These are phyloP conservation scores for Microbotryum lychnidis-dioicae DNA, from an alignment of 1,284 basidiomycete species.

Conservation along the genomic window DNA sequence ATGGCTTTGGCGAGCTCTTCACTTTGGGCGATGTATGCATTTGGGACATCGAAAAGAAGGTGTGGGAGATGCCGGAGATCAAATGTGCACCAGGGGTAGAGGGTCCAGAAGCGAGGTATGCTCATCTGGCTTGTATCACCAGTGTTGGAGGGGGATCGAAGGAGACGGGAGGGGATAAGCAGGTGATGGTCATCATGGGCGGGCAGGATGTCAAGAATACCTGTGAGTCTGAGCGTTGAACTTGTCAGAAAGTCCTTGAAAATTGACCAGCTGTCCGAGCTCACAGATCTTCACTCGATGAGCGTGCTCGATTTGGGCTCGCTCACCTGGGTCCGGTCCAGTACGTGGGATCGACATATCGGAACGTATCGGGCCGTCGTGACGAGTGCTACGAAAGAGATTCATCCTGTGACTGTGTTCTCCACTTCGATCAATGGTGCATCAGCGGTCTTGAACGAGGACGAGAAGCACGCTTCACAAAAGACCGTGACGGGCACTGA, in stretches of 20 bases:
- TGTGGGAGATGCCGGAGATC: conserved; percentile 48
- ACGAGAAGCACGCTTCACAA: not conserved
- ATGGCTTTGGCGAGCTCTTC: conserved; percentile 51
- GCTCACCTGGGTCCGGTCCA: conserved; percentile 65
- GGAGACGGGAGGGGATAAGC: conserved; percentile 1
- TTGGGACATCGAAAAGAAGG: conserved; percentile 61
- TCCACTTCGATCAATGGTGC: conserved; percentile 42
- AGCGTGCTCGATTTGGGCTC: conserved; percentile 70
- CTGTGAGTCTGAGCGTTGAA: conserved; percentile 19
- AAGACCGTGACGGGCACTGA: not conserved
- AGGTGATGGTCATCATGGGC: conserved; percentile 63
- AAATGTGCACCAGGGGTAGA: conserved; percentile 38
- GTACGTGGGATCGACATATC: conserved; percentile 76
- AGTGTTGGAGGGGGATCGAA: not conserved
- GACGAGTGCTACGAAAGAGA: conserved; percentile 43
- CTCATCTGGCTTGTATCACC: conserved; percentile 58
- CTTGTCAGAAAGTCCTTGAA: conserved; percentile 11
- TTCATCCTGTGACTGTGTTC: conserved; percentile 56
- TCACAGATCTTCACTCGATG: conserved; percentile 68
- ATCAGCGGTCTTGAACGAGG: not conserved
- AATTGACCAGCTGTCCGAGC: not conserved
- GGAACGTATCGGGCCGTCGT: conserved; percentile 88
- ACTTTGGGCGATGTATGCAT: conserved; percentile 79
- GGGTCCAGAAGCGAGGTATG: conserved; percentile 74
- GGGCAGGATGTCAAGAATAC: conserved; percentile 65